Evolutionary conservation across 1,284 basidiomycete species (phyloP).

Genomic region (Golubevia pallescens): DNA sequence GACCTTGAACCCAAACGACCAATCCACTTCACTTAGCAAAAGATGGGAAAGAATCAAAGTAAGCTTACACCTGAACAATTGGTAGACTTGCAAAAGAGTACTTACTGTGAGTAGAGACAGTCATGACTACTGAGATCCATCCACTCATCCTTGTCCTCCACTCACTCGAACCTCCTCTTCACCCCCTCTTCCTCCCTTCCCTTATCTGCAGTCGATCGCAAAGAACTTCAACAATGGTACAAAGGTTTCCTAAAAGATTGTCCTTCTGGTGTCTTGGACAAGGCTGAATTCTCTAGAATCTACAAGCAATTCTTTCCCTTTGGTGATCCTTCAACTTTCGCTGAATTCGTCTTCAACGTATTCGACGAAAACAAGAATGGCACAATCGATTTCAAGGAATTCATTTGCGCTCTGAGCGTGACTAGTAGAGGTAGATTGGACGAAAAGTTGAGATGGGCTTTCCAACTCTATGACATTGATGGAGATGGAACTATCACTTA

Average conservation of each 20-base stretch:
- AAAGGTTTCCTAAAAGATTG: conserved; percentile 99
- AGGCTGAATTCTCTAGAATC: conserved; percentile 93
- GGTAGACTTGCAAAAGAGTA: conserved; percentile 94
- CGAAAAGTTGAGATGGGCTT: conserved; percentile 99
- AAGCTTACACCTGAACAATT: conserved; percentile 96
- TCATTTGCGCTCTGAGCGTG: conserved; percentile 95
- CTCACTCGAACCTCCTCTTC: background rate
- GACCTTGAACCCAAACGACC: too few species aligned
- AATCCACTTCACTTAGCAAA: too few species aligned
- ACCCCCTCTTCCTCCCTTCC: conserved; percentile 13
- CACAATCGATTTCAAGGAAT: conserved; percentile 71
- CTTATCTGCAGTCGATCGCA: conserved; percentile 84
- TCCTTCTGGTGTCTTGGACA: conserved; percentile 94
- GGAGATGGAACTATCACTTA: conserved; percentile 96
- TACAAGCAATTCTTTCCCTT: conserved; percentile 99
- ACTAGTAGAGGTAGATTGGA: conserved; percentile 92
- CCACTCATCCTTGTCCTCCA: conserved; percentile 30
- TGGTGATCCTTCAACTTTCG: conserved; percentile 94
- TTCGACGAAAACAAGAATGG: conserved; percentile 64
- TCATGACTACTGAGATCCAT: conserved; percentile 1
- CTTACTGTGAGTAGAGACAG: conserved; percentile 78
- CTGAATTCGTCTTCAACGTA: conserved; percentile 94
- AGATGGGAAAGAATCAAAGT: conserved; percentile 91
- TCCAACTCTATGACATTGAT: conserved; percentile 99
- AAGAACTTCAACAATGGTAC: conserved; percentile 99